These are phyloP conservation scores for Fusarium newnesense DNA, from an alignment of 2,329 filamentous ascomycete species.

Conservation along the genomic window DNA sequence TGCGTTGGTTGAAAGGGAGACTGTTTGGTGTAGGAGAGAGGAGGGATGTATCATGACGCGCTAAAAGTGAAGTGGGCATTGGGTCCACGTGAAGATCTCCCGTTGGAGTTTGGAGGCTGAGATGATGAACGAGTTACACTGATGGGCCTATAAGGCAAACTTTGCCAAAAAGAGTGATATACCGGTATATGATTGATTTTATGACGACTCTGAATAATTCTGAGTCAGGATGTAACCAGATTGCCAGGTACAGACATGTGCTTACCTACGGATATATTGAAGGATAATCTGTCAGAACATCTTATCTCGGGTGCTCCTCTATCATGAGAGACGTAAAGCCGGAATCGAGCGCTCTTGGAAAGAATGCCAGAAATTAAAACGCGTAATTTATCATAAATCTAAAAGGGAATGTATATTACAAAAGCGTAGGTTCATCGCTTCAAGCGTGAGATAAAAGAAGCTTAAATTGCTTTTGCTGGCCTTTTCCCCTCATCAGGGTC, in stretches of 20 bases:
- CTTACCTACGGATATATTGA: not conserved
- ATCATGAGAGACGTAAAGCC: not conserved
- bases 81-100: constrained; percentile 16
- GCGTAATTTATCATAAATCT: no score
- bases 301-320: not conserved
- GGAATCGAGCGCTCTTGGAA: not conserved
- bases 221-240: not conserved
- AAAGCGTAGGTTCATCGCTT: not conserved
- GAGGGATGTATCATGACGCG: not conserved
- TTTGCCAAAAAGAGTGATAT: not conserved
- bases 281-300: not conserved
- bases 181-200: not conserved
- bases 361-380: no score
- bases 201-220: not conserved
- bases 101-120: not conserved
- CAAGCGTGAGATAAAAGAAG: not conserved
- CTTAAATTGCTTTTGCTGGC: not conserved
- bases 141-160: not conserved
- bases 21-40: not conserved
- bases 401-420: not conserved
- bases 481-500: not conserved
- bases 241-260: not conserved
- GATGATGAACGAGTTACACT: not conserved
- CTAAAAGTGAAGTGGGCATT: constrained; percentile 7
- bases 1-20: not conserved